Evolutionary conservation across 192 early-diverging fungal genomes (phyloP).

Genomic region (Coemansia sp.): DNA sequence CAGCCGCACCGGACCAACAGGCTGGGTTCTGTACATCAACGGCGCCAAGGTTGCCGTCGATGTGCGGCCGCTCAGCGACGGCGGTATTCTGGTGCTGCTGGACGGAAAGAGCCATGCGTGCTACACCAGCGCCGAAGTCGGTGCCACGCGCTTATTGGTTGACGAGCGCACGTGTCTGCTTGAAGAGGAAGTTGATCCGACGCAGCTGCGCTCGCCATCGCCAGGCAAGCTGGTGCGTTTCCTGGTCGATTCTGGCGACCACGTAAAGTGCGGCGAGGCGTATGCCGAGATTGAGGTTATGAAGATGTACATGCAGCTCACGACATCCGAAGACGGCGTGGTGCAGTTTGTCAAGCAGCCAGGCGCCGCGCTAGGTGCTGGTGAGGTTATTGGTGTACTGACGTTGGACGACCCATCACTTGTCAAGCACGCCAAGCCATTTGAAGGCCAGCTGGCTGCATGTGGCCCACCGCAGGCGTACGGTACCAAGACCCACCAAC

Average conservation of each 20-base stretch:
- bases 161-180: conserved; percentile 89
- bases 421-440: conserved; percentile 87
- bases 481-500: conserved; percentile 89
- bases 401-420: conserved; percentile 90
- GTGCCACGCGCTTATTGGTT: conserved; percentile 82
- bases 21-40: conserved; percentile 78
- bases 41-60: conserved; percentile 79
- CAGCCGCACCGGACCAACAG: conserved; percentile 76
- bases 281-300: conserved; percentile 99
- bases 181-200: conserved; percentile 97
- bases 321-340: conserved; percentile 86
- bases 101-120: conserved; percentile 91
- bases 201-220: conserved; percentile 91
- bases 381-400: conserved; percentile 92
- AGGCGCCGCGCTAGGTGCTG: conserved; percentile 77
- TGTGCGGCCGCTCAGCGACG: conserved; percentile 87
- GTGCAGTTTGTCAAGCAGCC: conserved; percentile 88
- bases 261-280: conserved; percentile 83
- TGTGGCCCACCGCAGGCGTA: conserved; percentile 77
- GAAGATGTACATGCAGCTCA: conserved; percentile 99
- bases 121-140: conserved; percentile 87
- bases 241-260: conserved; percentile 90
- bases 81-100: conserved; percentile 85
- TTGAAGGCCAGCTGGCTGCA: conserved; percentile 68
- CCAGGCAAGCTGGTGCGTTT: conserved; percentile 96